Evolutionary conservation across 495 filamentous ascomycete species (phyloP).

Genomic region (Lichina pygmaea): DNA sequence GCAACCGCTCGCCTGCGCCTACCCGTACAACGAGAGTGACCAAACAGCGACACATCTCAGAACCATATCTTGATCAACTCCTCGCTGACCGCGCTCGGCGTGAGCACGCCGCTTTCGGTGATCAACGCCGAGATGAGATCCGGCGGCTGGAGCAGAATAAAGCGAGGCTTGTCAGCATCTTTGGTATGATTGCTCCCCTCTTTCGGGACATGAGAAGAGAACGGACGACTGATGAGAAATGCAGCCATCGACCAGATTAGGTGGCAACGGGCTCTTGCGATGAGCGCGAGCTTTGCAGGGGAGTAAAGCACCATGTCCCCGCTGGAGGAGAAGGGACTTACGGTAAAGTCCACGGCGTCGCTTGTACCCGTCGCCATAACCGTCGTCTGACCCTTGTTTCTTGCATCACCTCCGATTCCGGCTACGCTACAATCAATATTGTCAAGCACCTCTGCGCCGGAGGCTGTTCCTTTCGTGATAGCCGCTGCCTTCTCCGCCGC

Average conservation of each 20-base stretch:
- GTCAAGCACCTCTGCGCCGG: not conserved
- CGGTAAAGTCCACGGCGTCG: constrained; percentile 63
- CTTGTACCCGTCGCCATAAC: constrained; percentile 1
- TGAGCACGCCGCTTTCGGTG: constrained; percentile 48
- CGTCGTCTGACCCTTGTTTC: constrained; percentile 2
- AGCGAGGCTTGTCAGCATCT: not conserved
- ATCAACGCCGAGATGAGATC: constrained; percentile 57
- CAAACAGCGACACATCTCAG: constrained; percentile 11
- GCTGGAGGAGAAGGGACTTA: constrained; percentile 8
- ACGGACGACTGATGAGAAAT: not conserved
- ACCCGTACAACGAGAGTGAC: no score
- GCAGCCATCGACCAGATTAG: no score
- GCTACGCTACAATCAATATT: not conserved
- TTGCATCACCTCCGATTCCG: not conserved
- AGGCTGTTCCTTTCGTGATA: constrained; percentile 1
- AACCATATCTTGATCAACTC: constrained; percentile 59
- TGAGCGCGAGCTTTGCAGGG: no score
- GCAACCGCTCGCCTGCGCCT: no score
- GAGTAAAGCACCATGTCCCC: constrained; percentile 4
- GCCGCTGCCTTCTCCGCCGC: constrained; percentile 6
- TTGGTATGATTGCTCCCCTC: not conserved
- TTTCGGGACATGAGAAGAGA: not conserved
- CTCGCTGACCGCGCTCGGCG: constrained; percentile 51
- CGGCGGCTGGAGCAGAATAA: constrained; percentile 22
- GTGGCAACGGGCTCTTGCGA: no score